phyloP scores from a whole-genome alignment of 257 asterid species.

The Jaltomata sinuosa region DNA sequence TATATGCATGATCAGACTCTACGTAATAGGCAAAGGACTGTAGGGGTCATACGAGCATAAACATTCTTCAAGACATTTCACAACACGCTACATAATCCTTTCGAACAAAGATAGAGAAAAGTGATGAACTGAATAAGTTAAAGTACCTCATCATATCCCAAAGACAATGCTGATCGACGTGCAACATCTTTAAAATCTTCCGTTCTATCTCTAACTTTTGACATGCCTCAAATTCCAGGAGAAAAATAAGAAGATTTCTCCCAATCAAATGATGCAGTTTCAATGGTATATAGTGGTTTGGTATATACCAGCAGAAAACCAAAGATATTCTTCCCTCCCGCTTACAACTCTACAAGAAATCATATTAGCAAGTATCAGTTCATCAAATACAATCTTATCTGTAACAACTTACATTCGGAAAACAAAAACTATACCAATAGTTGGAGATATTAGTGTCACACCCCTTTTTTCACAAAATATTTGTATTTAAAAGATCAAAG shows the following conservation, averaged over 20 bases:
- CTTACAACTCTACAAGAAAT: neutral
- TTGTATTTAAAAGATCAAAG: neutral
- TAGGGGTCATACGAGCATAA: neutral
- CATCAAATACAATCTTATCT: neutral
- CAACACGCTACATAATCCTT: neutral
- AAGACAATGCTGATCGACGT: conserved; percentile 64
- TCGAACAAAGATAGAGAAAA: neutral
- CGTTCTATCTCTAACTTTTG: conserved; percentile 76
- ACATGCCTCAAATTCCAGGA: conserved; percentile 30
- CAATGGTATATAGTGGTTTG: neutral
- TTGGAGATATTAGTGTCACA: neutral
- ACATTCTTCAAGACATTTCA: neutral
- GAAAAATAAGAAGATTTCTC: neutral
- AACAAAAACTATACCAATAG: neutral
- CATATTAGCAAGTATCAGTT: neutral
- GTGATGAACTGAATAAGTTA: neutral
- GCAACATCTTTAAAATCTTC: conserved; percentile 91
- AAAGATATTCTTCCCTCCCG: neutral
- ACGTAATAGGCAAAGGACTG: neutral
- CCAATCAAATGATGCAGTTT: neutral
- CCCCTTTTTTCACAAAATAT: neutral
- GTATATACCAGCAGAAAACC: neutral
- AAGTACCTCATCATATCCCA: conserved; percentile 67
- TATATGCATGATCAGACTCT: neutral
- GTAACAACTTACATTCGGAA: neutral